Percentiles rank a stretch among this genome's conserved stretches.
Evolutionary conservation across 345 rosid species (phyloP).

Genomic region (Citrus australasica): DNA sequence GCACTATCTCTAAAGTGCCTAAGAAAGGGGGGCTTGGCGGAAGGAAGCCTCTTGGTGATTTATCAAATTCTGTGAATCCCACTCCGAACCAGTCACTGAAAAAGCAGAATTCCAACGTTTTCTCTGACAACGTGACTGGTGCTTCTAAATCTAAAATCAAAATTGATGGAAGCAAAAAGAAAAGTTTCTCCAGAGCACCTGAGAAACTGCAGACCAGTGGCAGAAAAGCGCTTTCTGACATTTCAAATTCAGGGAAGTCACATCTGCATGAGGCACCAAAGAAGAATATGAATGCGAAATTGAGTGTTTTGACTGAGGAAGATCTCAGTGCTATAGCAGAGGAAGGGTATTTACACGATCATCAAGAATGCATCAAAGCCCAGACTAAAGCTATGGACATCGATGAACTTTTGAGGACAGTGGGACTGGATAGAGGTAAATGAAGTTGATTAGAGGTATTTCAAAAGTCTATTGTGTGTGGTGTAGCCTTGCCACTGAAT

Average conservation of each 20-base stretch:
- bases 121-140: constrained; percentile 25
- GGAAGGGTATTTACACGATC: constrained; percentile 52
- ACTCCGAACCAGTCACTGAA: constrained; percentile 30
- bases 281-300: constrained; percentile 26
- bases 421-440: constrained; percentile 39
- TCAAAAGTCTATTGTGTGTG: not conserved
- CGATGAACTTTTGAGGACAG: constrained; percentile 33
- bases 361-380: constrained; percentile 46
- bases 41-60: constrained; percentile 64
- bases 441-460: not conserved
- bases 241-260: constrained; percentile 45
- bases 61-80: constrained; percentile 49
- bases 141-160: constrained; percentile 17
- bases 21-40: constrained; percentile 39
- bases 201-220: constrained; percentile 23
- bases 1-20: constrained; percentile 23
- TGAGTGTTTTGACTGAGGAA: constrained; percentile 30
- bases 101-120: constrained; percentile 25
- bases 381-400: constrained; percentile 29
- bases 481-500: not conserved
- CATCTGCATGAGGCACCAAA: constrained; percentile 30
- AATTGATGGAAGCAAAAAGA: constrained; percentile 33
- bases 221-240: constrained; percentile 57
- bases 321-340: constrained; percentile 20
- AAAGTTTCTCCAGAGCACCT: constrained; percentile 22